Conservation (phyloP, 1,284 basidiomycete species). For the Cutaneotrichosporon arboriforme region DNA sequence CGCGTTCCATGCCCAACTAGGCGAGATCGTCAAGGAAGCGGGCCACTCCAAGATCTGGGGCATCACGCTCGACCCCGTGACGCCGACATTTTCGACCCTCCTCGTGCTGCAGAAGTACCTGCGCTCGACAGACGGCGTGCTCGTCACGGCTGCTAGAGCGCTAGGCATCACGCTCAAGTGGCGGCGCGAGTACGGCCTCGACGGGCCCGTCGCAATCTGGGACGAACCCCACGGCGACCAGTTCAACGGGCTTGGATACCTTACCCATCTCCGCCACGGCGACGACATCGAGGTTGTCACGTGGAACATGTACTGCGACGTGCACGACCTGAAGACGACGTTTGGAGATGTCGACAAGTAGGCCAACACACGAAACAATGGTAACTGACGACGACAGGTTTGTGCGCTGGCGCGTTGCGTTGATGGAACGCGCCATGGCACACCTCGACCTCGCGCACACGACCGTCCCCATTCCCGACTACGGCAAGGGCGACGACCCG, state of each 20-base stretch:
- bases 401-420: conserved; percentile 26
- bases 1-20: conserved; percentile 16
- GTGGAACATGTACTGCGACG: conserved; percentile 30
- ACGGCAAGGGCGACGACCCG: conserved; percentile 15
- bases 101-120: conserved; percentile 30
- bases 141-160: conserved; percentile 15
- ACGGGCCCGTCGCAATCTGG: background rate
- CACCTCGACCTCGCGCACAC: conserved; percentile 21
- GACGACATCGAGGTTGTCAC: conserved; percentile 17
- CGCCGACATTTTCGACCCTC: conserved; percentile 16
- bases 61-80: conserved; percentile 16
- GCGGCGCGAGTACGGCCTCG: conserved; percentile 25
- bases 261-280: conserved; percentile 16
- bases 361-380: background rate
- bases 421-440: conserved; percentile 22
- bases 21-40: conserved; percentile 15
- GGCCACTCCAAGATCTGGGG: conserved; percentile 25
- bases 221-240: conserved; percentile 3
- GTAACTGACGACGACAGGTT: conserved; percentile 14
- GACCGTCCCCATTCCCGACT: conserved; percentile 20
- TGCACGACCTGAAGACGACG: conserved; percentile 18
- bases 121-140: conserved; percentile 15
- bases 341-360: conserved; percentile 28
- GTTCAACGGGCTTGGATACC: conserved; percentile 26
- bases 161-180: conserved; percentile 23